These are phyloP conservation scores for Pachysolen tannophilus DNA, from an alignment of 805 yeast genomes.

Conservation along the genomic window DNA sequence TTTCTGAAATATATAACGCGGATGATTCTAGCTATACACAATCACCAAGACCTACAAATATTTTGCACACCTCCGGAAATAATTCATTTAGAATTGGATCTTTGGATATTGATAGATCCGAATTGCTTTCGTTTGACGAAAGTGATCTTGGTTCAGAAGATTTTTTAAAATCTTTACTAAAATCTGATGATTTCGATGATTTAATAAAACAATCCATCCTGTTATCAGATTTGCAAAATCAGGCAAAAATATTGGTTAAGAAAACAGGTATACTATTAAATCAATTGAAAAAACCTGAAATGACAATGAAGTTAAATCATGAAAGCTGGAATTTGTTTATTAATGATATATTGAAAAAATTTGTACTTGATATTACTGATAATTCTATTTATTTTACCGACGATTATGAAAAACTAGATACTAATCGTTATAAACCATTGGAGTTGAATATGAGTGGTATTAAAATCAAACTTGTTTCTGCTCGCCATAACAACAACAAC, in stretches of 20 bases:
- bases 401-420: no score
- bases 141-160: slow-evolving; percentile 55
- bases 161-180: slow-evolving; percentile 38
- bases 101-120: slow-evolving; percentile 21
- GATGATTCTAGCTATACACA: slow-evolving; percentile 10
- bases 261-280: slow-evolving; percentile 24
- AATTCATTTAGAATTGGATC: slow-evolving; percentile 21
- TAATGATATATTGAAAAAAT: no score
- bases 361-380: no score
- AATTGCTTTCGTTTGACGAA: slow-evolving; percentile 35
- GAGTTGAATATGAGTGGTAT: no score
- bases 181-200: slow-evolving; percentile 16
- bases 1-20: neutral
- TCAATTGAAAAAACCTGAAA: slow-evolving; percentile 25
- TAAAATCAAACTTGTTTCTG: no score
- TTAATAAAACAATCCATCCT: slow-evolving; percentile 35
- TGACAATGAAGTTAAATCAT: slow-evolving; percentile 20
- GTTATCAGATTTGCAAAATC: slow-evolving; percentile 33
- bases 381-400: no score
- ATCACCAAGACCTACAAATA: no score
- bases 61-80: no score
- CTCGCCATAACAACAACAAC: no score
- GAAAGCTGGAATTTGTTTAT: no score
- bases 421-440: no score
- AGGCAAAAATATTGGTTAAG: slow-evolving; percentile 25